A percentile compares a stretch with the other conserved stretches of the same genome.
These are phyloP conservation scores for Cutaneotrichosporon sp. DNA, from an alignment of 1,284 basidiomycete species.

Conservation along the genomic window DNA sequence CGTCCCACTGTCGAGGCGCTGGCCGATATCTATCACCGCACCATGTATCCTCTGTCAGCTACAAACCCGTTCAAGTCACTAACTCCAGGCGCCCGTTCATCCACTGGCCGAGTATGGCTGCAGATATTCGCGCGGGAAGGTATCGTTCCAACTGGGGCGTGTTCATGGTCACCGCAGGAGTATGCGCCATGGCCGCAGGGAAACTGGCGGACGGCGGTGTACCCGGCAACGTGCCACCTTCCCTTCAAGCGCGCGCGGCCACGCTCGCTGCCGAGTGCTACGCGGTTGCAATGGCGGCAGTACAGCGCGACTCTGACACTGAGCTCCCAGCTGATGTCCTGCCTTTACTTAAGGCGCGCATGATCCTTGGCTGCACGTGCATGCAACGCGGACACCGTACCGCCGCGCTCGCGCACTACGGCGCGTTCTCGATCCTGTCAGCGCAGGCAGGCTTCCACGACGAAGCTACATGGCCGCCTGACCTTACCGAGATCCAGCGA, in stretches of 20 bases:
- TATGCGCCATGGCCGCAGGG: conserved; percentile 5
- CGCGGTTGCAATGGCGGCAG: not conserved
- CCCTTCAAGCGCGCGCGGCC: not conserved
- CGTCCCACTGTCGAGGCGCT: not conserved
- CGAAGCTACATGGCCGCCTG: conserved; percentile 2
- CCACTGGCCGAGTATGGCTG: not conserved
- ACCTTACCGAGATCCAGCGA: not conserved
- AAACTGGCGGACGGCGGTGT: conserved; percentile 4
- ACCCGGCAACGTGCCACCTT: not conserved
- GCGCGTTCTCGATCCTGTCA: not conserved
- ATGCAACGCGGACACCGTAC: not conserved
- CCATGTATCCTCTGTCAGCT: conserved; percentile 4
- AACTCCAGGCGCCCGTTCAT: not conserved
- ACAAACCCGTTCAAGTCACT: not conserved
- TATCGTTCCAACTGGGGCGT: conserved; percentile 1
- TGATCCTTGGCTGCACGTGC: conserved; percentile 1
- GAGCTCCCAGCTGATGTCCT: not conserved
- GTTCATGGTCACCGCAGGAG: not conserved
- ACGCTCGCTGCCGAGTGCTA: conserved; percentile 1
- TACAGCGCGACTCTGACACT: not conserved
- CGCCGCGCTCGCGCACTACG: not conserved
- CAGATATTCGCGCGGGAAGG: not conserved
- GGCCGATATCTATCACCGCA: not conserved
- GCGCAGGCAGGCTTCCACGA: not conserved
- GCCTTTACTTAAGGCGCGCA: not conserved